phyloP scores from a whole-genome alignment of 805 yeast genomes.

The Metschnikowia sp. region DNA sequence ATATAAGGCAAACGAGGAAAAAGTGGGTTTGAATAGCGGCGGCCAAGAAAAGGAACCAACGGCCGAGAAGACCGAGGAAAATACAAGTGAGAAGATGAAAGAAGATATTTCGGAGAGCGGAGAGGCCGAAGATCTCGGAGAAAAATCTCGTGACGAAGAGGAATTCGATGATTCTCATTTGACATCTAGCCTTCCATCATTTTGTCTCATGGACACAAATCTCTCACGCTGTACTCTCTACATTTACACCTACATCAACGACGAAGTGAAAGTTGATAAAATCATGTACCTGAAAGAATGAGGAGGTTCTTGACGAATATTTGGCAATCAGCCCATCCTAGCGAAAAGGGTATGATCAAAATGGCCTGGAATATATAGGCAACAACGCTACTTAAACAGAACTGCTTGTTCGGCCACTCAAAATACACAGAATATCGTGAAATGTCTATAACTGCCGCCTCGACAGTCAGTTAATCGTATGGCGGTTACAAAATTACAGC shows the following conservation, averaged over 20 bases:
- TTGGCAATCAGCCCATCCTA: background rate
- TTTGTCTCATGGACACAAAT: constrained; percentile 84
- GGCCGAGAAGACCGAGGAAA: constrained; percentile 12
- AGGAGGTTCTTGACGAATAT: background rate
- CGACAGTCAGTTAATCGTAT: too few relatives aligned
- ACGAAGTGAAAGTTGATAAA: constrained; percentile 89
- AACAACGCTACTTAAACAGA: too few relatives aligned
- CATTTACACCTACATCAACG: constrained; percentile 76
- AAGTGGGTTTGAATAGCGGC: constrained; percentile 30
- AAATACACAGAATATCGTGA: too few relatives aligned
- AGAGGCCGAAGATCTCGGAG: background rate
- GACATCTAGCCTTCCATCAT: constrained; percentile 61
- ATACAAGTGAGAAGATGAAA: constrained; percentile 1
- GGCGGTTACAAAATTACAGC: too few relatives aligned
- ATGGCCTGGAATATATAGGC: too few relatives aligned
- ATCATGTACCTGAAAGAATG: constrained; percentile 43
- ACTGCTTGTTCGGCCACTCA: too few relatives aligned
- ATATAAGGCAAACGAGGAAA: constrained; percentile 23
- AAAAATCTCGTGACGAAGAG: too few relatives aligned
- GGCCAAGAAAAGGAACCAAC: constrained; percentile 1
- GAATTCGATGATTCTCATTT: constrained; percentile 14
- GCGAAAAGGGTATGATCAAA: too few relatives aligned
- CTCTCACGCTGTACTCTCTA: constrained; percentile 75
- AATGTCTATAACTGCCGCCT: background rate
- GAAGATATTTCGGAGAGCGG: background rate